Percentiles rank a stretch among this genome's conserved stretches.
phyloP scores from a whole-genome alignment of 495 filamentous ascomycete genomes.

The Letharia columbiana region DNA sequence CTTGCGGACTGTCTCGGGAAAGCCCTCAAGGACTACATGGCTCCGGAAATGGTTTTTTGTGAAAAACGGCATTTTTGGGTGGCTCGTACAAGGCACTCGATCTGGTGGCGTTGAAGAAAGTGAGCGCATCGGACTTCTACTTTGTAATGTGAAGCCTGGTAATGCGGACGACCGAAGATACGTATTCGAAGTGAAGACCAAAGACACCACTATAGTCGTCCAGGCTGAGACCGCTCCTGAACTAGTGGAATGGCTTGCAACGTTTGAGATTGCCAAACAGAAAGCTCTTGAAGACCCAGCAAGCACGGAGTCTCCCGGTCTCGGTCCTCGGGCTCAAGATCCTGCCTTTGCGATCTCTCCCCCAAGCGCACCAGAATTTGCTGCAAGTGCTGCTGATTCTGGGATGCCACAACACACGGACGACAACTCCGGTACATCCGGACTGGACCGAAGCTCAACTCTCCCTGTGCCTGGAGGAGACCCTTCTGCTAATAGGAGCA shows the following conservation, averaged over 20 bases:
- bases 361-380: constrained; percentile 79
- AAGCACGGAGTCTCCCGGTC: constrained; percentile 51
- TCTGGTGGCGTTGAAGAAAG: constrained; percentile 87
- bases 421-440: constrained; percentile 41
- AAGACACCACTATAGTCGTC: constrained; percentile 78
- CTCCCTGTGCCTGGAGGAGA: constrained; percentile 62
- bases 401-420: constrained; percentile 47
- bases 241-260: constrained; percentile 81
- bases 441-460: constrained; percentile 51
- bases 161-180: constrained; percentile 90
- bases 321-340: constrained; percentile 51
- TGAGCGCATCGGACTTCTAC: constrained; percentile 88
- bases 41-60: constrained; percentile 90
- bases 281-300: constrained; percentile 74
- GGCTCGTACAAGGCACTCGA: constrained; percentile 77
- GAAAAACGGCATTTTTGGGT: constrained; percentile 91
- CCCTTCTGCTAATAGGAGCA: constrained; percentile 47
- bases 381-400: constrained; percentile 63
- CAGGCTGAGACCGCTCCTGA: constrained; percentile 90
- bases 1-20: constrained; percentile 71
- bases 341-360: constrained; percentile 89
- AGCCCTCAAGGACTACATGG: constrained; percentile 82
- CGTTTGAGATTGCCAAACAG: constrained; percentile 88
- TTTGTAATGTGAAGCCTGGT: constrained; percentile 85
- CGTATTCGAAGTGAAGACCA: constrained; percentile 98